A percentile compares a stretch with the other conserved stretches of the same genome.
These are phyloP conservation scores for Lactarius deliciosus DNA, from an alignment of 768 basidiomycete genomes.

Conservation along the genomic window DNA sequence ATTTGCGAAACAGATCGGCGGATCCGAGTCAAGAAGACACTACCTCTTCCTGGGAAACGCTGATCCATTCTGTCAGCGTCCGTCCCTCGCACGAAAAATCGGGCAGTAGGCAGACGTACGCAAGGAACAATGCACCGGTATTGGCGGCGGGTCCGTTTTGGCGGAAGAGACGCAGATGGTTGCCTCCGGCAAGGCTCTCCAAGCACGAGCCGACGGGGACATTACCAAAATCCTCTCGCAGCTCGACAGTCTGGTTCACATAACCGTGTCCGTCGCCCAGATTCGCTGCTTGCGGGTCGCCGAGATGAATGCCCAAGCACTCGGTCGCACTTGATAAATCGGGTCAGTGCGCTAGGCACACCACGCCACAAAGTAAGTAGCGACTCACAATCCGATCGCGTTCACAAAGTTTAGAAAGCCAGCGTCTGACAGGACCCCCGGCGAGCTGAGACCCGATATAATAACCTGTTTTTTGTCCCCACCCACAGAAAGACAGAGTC, in stretches of 20 bases:
- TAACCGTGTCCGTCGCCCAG: constrained; percentile 49
- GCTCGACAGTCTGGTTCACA: constrained; percentile 45
- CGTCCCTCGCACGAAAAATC: not conserved
- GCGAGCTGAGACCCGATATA: constrained; percentile 26
- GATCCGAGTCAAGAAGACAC: not conserved
- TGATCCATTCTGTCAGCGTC: constrained; percentile 2
- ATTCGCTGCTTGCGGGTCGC: constrained; percentile 42
- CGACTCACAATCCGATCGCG: constrained; percentile 27
- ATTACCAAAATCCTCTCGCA: constrained; percentile 46
- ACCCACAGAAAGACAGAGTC: not conserved
- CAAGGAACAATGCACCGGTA: constrained; percentile 39
- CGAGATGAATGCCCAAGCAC: constrained; percentile 38
- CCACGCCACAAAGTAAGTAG: not conserved
- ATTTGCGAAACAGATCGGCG: not conserved
- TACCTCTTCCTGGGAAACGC: constrained; percentile 33
- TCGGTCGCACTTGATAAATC: constrained; percentile 30
- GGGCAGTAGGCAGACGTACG: constrained; percentile 32
- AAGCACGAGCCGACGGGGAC: constrained; percentile 43
- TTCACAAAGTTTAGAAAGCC: constrained; percentile 27
- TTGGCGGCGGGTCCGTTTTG: constrained; percentile 36
- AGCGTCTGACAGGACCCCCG: constrained; percentile 20
- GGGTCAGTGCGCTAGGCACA: not conserved
- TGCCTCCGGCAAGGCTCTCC: constrained; percentile 35
- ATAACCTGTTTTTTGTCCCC: constrained; percentile 15
- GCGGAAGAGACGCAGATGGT: constrained; percentile 31